Evolutionary conservation across 2,329 filamentous ascomycete species (phyloP), one percentile per base, ranked within the genome.

Genomic region (Arthroderma uncinatum): DNA sequence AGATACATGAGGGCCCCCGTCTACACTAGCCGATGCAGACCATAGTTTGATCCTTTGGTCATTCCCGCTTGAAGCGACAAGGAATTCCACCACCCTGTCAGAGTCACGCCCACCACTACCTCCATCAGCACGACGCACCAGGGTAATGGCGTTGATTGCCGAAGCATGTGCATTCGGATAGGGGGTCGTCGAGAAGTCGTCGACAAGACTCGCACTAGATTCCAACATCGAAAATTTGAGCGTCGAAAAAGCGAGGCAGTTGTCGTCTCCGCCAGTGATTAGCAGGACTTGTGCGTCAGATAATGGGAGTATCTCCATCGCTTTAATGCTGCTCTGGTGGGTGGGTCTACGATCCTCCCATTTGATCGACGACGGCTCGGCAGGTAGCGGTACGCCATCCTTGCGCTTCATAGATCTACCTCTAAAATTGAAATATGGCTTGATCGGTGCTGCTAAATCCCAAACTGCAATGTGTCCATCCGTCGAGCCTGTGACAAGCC

Each of bases 231-330:
- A 53, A 2, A 65, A 64, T 14, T 54, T 63, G 28, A 78, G 63
- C 33, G 78, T 66, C 0, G 79, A 80, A 9, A 88, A 65, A 0
- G 80, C 84, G 0, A 97, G 70, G 2, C 86, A 85, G 60, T 93
- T 93, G 70, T 97, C 93, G 64, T 98, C 93, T 21, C 93, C 90
- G 25, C 88, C 89, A 0, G 89, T 90, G 3, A 88, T 69, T 16
- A 95, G 66, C 0, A 87, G 62, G 62, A 74, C 63, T 54, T 71
- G 62, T n/a, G 63, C 64, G 30, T 67, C 61, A 16, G 65, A 62
- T 12, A 76, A 54, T 28, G 64, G 48, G 1, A 68, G 58, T 3
- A 71, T 55, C 2, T 73, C 67, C 58, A 79, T 67, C 0, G 70
- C 65, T 68, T 95, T 94, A 67, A 96, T 82, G 54, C 85, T 83